Conservation (phyloP, 257 asterid genomes). For the Capsicum rhomboideum region DNA sequence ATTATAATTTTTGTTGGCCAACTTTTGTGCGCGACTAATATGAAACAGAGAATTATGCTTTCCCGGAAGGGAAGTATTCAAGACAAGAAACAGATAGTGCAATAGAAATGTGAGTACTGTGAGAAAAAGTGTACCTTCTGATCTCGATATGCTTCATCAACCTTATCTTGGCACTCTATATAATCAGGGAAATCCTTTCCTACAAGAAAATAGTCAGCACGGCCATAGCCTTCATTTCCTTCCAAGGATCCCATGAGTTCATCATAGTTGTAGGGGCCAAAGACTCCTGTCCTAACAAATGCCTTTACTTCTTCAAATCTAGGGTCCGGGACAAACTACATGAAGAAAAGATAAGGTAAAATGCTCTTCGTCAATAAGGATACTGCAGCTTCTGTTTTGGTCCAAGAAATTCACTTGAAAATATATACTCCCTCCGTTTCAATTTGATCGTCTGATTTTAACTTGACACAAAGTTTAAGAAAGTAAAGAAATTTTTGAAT, state of each 20-base stretch:
- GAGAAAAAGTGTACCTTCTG: constrained; percentile 33
- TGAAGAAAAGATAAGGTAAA: not conserved
- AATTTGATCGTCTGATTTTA: too few species aligned
- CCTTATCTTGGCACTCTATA: constrained; percentile 81
- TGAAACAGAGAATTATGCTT: not conserved
- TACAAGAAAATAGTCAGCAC: constrained; percentile 79
- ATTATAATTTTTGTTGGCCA: not conserved
- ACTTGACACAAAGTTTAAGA: too few species aligned
- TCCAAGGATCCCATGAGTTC: constrained; percentile 69
- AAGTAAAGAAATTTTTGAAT: too few species aligned
- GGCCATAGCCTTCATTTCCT: constrained; percentile 83
- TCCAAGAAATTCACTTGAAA: not conserved
- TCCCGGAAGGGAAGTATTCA: not conserved
- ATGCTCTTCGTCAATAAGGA: not conserved
- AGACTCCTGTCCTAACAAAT: constrained; percentile 61
- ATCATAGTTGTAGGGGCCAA: constrained; percentile 49
- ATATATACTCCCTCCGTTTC: not conserved
- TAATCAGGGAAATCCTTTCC: constrained; percentile 89
- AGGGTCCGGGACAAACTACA: constrained; percentile 62
- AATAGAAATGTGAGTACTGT: not conserved
- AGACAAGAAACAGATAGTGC: not conserved
- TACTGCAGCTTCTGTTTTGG: not conserved
- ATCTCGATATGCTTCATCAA: constrained; percentile 66
- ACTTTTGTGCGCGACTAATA: not conserved
- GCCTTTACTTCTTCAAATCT: constrained; percentile 66